Percentiles rank a stretch among this genome's conserved stretches.
Evolutionary conservation across 78 protist genomes (phyloP).

Genomic region (Paulinella micropora): DNA sequence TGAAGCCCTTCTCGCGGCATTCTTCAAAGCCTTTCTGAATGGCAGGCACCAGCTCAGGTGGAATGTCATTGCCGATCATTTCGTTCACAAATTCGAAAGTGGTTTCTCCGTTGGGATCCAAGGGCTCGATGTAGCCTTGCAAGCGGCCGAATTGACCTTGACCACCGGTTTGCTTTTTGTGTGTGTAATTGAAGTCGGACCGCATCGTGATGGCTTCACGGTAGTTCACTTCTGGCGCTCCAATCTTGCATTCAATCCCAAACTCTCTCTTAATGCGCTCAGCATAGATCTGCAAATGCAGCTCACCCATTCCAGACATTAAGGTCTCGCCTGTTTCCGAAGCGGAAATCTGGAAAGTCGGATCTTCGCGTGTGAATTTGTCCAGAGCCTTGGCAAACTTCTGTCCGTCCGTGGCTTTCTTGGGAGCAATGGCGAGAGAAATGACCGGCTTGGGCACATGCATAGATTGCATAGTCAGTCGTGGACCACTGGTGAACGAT

Average conservation of each 20-base stretch:
- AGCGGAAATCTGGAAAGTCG: slow-evolving; percentile 69
- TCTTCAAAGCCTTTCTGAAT: slow-evolving; percentile 38
- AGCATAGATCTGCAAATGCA: slow-evolving; percentile 76
- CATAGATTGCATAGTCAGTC: slow-evolving; percentile 50
- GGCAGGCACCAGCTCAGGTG: slow-evolving; percentile 62
- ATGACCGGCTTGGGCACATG: slow-evolving; percentile 83
- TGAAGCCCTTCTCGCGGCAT: slow-evolving; percentile 61
- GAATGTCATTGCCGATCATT: slow-evolving; percentile 62
- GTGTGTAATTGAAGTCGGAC: slow-evolving; percentile 52
- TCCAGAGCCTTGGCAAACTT: slow-evolving; percentile 51
- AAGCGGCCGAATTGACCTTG: slow-evolving; percentile 81
- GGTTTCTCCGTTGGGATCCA: slow-evolving; percentile 12
- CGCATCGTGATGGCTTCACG: slow-evolving; percentile 57
- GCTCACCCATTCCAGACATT: slow-evolving; percentile 91
- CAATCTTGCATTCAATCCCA: slow-evolving; percentile 38
- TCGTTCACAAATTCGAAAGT: slow-evolving; percentile 41
- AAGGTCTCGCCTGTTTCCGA: slow-evolving; percentile 43
- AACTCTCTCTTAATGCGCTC: slow-evolving; percentile 56
- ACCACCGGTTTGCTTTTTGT: slow-evolving; percentile 90
- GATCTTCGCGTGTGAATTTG: slow-evolving; percentile 77
- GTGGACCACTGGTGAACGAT: slow-evolving; percentile 51
- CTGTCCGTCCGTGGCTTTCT: not conserved
- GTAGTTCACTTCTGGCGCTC: slow-evolving; percentile 67
- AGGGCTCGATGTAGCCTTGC: slow-evolving; percentile 52
- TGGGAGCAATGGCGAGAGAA: slow-evolving; percentile 59